These are phyloP conservation scores for Hirsutella rhossiliensis DNA, from an alignment of 2,329 filamentous ascomycete genomes.

Conservation along the genomic window DNA sequence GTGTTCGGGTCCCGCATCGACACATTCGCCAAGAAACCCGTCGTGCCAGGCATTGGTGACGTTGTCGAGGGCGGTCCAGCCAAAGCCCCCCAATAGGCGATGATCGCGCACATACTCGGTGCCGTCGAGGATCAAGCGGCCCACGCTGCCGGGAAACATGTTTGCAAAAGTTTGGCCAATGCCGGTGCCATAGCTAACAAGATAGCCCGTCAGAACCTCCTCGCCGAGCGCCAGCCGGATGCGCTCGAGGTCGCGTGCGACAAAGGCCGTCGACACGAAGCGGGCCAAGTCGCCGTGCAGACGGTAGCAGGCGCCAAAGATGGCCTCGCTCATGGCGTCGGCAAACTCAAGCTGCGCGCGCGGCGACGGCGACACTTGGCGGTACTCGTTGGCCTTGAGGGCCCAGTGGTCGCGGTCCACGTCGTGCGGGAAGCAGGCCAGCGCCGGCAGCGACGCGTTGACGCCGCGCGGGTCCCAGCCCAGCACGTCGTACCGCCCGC, in stretches of 20 bases:
- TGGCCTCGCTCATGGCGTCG: constrained; percentile 34
- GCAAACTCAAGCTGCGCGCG: constrained; percentile 26
- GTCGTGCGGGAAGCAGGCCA: constrained; percentile 33
- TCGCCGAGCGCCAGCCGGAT: constrained; percentile 33
- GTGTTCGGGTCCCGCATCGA: constrained; percentile 31
- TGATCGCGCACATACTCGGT: constrained; percentile 35
- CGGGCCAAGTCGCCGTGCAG: constrained; percentile 30
- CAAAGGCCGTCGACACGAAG: constrained; percentile 33
- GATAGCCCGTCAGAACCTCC: constrained; percentile 33
- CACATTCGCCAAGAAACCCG: constrained; percentile 37
- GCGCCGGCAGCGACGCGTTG: constrained; percentile 30
- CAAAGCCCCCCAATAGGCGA: constrained; percentile 31
- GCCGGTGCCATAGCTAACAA: constrained; percentile 39
- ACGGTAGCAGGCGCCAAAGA: constrained; percentile 29
- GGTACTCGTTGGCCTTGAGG: constrained; percentile 24
- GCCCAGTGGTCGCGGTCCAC: constrained; percentile 34
- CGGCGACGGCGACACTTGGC: constrained; percentile 21
- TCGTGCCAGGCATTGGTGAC: constrained; percentile 35
- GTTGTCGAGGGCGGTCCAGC: constrained; percentile 35
- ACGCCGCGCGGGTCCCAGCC: constrained; percentile 45
- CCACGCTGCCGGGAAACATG: constrained; percentile 36
- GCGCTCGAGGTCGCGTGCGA: constrained; percentile 35
- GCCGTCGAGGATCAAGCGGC: constrained; percentile 35
- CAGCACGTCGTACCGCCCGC: constrained; percentile 31
- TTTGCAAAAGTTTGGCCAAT: constrained; percentile 39